Base-by-base conservation (phyloP, 2,329 filamentous ascomycete genomes). In the Incumbomyces delicatus region DNA sequence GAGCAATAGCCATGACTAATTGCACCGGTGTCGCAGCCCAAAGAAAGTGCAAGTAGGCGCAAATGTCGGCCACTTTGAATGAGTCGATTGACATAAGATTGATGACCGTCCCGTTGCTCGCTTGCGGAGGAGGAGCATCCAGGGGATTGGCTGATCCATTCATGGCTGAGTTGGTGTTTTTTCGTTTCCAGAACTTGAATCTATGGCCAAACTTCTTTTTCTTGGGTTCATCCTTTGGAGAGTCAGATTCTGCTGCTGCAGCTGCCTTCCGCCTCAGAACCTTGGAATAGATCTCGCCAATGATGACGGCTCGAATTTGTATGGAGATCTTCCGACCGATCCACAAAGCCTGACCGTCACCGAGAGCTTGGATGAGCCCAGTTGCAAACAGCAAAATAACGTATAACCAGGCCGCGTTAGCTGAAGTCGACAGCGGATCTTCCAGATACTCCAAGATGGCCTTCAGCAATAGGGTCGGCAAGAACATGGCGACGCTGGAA, bases 41-140 rank as follows among this genome's bases (percentile, higher is more conserved):
- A n/a, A 98, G 72, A 66, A 94, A 98, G 66, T 98, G 92, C 29
- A 98, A 72, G 63, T 98, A 98, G 0, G 90, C 85, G 32, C 87
- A 92, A 49, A 95, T 83, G 62, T 98, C 92, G 52, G 87, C 85
- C 46, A 98, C 87, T 69, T 98, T 98, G 78, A 96, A 96, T 40
- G 90, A 95, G 70, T 98, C 94, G 34, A 98, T 94, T 10, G 92
- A 94, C 92, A 98, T 98, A 55, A 98, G 73, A 65, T 96, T 98
- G 71, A 98, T 98, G 60, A 98, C 95, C n/a, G 92, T 94, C 52
- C 94, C 92, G 42, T 94, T 76, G 51, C 92, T 95, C 33, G 88
- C 90, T 67, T 94, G 87, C 48, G 83, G 77, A 51, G 87, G 82
- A 14, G 51, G 48, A 13, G 47, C n/a, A 52, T 50, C 55, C n/a